phyloP scores from a whole-genome alignment of 768 basidiomycete species.

The Termitomyces sp. region DNA sequence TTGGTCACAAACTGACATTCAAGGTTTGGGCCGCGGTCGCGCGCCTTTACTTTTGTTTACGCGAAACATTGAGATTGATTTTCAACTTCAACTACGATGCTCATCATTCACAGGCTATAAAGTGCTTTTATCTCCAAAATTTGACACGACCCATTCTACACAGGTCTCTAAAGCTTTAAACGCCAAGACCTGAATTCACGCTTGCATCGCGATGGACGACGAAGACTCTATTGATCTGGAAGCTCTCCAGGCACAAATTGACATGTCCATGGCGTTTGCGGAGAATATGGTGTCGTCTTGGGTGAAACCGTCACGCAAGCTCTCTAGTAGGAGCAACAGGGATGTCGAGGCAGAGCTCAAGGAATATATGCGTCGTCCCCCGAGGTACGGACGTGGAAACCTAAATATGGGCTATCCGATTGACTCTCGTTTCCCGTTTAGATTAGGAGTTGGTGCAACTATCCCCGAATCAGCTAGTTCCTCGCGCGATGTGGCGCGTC shows the following conservation, averaged over 20 bases:
- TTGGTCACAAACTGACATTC: not conserved
- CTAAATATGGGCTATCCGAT: constrained; percentile 4
- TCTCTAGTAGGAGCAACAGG: constrained; percentile 29
- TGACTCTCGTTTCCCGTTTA: constrained; percentile 21
- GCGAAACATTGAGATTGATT: not conserved
- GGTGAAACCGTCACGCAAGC: constrained; percentile 53
- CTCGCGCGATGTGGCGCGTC: constrained; percentile 52
- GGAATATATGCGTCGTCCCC: constrained; percentile 63
- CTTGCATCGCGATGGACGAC: constrained; percentile 22
- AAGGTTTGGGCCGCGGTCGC: not conserved
- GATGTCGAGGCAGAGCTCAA: constrained; percentile 53
- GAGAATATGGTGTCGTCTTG: constrained; percentile 73
- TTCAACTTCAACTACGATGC: not conserved
- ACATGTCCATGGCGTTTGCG: constrained; percentile 73
- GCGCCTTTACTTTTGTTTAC: not conserved
- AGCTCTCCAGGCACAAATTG: constrained; percentile 75
- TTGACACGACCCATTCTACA: not conserved
- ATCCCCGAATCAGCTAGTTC: constrained; percentile 42
- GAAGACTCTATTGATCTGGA: constrained; percentile 63
- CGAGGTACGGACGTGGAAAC: constrained; percentile 43
- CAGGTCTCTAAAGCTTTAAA: not conserved
- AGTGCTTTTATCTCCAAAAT: not conserved
- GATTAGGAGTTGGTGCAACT: constrained; percentile 72
- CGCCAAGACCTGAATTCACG: not conserved
- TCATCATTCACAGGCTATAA: not conserved